These are phyloP conservation scores for Nothomitra cinnamomea DNA, from an alignment of 2,329 filamentous ascomycete genomes.

Conservation along the genomic window DNA sequence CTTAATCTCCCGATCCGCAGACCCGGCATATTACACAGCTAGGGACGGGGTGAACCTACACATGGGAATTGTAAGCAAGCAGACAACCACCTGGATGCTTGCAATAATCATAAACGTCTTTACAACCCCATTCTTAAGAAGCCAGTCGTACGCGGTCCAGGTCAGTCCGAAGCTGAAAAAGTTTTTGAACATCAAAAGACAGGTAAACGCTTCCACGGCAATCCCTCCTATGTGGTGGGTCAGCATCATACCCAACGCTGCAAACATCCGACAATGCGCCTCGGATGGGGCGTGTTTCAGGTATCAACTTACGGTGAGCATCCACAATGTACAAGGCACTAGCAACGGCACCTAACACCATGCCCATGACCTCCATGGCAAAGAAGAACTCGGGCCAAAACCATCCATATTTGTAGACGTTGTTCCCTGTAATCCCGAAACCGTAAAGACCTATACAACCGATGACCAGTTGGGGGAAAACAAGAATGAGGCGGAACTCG, in stretches of 20 bases:
- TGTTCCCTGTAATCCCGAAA: constrained; percentile 56
- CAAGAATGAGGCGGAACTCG: constrained; percentile 72
- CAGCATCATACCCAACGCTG: background rate
- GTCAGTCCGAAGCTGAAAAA: constrained; percentile 79
- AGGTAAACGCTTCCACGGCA: constrained; percentile 75
- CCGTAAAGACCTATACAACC: constrained; percentile 68
- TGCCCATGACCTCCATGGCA: constrained; percentile 65
- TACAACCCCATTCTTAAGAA: constrained; percentile 43
- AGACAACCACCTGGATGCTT: constrained; percentile 62
- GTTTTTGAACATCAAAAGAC: constrained; percentile 87
- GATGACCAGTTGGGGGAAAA: constrained; percentile 65
- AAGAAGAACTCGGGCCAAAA: constrained; percentile 68
- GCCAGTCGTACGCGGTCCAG: constrained; percentile 71
- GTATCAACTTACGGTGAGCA: constrained; percentile 53
- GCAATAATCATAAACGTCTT: constrained; percentile 54
- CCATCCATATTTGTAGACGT: constrained; percentile 48
- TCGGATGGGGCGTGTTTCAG: background rate
- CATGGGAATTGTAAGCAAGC: constrained; percentile 56
- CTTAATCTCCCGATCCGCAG: background rate
- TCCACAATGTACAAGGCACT: constrained; percentile 82
- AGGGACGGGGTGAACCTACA: constrained; percentile 41
- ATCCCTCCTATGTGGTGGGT: constrained; percentile 38
- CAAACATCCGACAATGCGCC: background rate
- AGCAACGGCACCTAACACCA: constrained; percentile 81
- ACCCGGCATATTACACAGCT: background rate